Evolutionary conservation across 2,329 filamentous ascomycete genomes (phyloP).

Genomic region (Aspergillus oerlinghausenensis): DNA sequence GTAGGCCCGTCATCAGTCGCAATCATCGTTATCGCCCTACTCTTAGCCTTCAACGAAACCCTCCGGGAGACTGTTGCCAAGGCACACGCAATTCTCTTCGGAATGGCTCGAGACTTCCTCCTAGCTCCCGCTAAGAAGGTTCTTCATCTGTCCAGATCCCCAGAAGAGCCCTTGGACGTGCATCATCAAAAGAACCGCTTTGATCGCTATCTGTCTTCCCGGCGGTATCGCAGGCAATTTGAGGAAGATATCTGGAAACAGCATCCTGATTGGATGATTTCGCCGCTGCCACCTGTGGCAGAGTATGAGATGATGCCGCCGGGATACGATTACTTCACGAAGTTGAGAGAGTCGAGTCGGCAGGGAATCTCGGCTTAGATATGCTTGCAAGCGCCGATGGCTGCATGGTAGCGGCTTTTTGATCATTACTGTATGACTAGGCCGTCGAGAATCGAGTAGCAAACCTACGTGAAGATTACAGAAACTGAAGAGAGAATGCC

Average conservation of each 20-base stretch:
- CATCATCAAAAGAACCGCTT: constrained; percentile 16
- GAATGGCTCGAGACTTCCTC: constrained; percentile 21
- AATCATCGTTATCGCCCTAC: constrained; percentile 50
- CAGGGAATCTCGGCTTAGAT: not conserved
- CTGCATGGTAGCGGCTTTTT: not conserved
- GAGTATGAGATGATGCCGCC: constrained; percentile 6
- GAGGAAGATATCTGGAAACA: constrained; percentile 31
- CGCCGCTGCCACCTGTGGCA: constrained; percentile 8
- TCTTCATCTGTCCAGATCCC: constrained; percentile 5
- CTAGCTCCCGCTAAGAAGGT: constrained; percentile 13
- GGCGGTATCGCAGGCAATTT: constrained; percentile 13
- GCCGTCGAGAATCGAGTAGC: not conserved
- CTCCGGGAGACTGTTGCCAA: constrained; percentile 23
- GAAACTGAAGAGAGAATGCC: not conserved
- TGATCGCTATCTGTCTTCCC: constrained; percentile 23
- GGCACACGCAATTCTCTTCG: constrained; percentile 18
- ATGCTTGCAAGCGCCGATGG: not conserved
- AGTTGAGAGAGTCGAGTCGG: constrained; percentile 1
- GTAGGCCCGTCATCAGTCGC: constrained; percentile 43
- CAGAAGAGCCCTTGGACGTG: not conserved
- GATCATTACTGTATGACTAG: not conserved
- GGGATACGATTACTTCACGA: constrained; percentile 7
- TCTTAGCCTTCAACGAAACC: constrained; percentile 50
- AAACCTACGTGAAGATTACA: not conserved
- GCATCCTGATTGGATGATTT: constrained; percentile 17